These are phyloP conservation scores for Dictyostelium intermedium DNA, from an alignment of 78 protist genomes.

Conservation along the genomic window DNA sequence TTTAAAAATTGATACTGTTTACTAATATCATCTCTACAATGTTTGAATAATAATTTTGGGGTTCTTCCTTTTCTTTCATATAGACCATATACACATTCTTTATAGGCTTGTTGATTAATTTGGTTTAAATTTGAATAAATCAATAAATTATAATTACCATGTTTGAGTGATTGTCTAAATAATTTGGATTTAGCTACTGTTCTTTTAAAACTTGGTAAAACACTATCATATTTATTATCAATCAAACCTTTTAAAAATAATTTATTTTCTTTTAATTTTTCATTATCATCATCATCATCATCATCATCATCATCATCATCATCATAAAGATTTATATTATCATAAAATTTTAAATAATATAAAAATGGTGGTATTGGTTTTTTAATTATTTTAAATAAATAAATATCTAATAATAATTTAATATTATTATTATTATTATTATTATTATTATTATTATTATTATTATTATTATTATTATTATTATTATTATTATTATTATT, in stretches of 20 bases:
- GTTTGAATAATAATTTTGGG: neutral
- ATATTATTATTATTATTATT: neutral
- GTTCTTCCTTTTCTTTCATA: neutral
- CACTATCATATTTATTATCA: neutral
- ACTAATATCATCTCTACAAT: neutral
- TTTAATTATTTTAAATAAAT: neutral
- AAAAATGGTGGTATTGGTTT: neutral
- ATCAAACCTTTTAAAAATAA: neutral
- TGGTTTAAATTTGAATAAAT: neutral
- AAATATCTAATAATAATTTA: neutral
- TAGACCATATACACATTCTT: neutral
- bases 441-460: neutral
- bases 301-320: neutral
- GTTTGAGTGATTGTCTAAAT: neutral
- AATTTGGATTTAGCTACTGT: neutral
- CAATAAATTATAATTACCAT: neutral
- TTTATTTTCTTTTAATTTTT: neutral
- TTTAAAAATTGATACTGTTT: neutral
- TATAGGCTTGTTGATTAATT: neutral
- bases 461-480: conserved; percentile 8
- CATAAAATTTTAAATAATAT: neutral
- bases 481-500: conserved; percentile 1
- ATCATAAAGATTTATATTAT: neutral
- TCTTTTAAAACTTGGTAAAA: neutral
- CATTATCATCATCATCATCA: neutral